Conservation (phyloP, 257 asterid species). For the Solanum pinnatisectum region DNA sequence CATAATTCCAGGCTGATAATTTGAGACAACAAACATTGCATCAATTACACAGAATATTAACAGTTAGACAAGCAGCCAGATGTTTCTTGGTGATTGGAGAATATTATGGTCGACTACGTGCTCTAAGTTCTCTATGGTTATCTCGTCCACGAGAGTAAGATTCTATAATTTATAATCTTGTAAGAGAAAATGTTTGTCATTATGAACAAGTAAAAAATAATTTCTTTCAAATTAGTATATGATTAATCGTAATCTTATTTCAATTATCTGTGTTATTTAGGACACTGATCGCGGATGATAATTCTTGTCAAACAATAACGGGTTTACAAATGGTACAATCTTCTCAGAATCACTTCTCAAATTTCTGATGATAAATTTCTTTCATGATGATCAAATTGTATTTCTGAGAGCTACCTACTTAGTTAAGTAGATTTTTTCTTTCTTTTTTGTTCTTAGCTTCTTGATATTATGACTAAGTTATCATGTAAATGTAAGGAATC, state of each 20-base stretch:
- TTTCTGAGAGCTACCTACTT: background rate
- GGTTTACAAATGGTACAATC: conserved; percentile 48
- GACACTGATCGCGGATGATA: conserved; percentile 32
- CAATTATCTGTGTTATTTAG: conserved; percentile 10
- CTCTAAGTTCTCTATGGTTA: conserved; percentile 10
- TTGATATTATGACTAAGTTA: background rate
- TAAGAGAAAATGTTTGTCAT: background rate
- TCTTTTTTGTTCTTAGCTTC: background rate
- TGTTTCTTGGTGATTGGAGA: conserved; percentile 6
- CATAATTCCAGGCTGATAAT: conserved; percentile 3
- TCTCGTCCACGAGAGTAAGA: conserved; percentile 12
- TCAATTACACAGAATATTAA: conserved; percentile 1
- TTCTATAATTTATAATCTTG: background rate
- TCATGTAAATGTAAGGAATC: background rate
- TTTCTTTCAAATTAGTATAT: background rate
- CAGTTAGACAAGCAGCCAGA: conserved; percentile 8
- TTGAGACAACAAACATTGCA: conserved; percentile 9
- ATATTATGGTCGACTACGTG: conserved; percentile 8
- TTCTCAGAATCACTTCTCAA: conserved; percentile 47
- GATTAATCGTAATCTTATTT: background rate
- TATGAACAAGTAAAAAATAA: background rate
- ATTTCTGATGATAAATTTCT: conserved; percentile 29
- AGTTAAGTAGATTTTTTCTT: background rate
- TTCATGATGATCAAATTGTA: background rate
- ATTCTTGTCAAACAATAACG: conserved; percentile 42